These are phyloP conservation scores for Ustulina deusta DNA, from an alignment of 2,329 filamentous ascomycete species.

Conservation along the genomic window DNA sequence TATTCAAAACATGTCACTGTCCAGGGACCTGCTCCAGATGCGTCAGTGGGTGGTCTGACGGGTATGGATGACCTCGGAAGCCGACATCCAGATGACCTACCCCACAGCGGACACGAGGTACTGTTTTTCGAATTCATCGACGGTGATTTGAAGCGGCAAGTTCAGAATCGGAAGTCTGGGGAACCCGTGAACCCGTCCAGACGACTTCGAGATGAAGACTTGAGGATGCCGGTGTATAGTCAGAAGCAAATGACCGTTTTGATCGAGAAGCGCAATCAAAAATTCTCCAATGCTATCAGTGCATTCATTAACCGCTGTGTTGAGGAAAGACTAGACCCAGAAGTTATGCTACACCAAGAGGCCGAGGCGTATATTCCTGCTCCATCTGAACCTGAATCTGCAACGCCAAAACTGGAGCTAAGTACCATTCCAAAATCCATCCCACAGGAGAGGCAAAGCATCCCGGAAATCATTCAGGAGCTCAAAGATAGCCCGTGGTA, in stretches of 20 bases:
- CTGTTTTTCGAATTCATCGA: conserved; percentile 94
- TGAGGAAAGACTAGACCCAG: conserved; percentile 73
- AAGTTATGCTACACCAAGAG: conserved; percentile 70
- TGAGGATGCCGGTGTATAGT: conserved; percentile 93
- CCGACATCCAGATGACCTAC: conserved; percentile 48
- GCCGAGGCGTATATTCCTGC: conserved; percentile 72
- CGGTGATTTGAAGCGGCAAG: conserved; percentile 87
- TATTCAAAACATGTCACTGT: conserved; percentile 63
- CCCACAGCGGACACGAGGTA: conserved; percentile 70
- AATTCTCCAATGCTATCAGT: conserved; percentile 83
- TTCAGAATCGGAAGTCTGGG: conserved; percentile 77
- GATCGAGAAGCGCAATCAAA: conserved; percentile 89
- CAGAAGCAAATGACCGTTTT: conserved; percentile 91
- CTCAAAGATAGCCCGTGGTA: conserved; percentile 90
- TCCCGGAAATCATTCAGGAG: conserved; percentile 87
- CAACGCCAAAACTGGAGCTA: conserved; percentile 50
- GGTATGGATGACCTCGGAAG: conserved; percentile 59
- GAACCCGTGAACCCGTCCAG: conserved; percentile 75
- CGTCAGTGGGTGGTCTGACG: conserved; percentile 68
- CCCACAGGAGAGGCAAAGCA: conserved; percentile 80
- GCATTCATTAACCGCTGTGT: conserved; percentile 80
- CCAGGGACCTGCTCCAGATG: conserved; percentile 64
- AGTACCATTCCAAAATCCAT: conserved; percentile 75
- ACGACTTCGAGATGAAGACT: conserved; percentile 78
- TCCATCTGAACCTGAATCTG: conserved; percentile 60